Conservation (phyloP, 1,284 basidiomycete species). For the Phlebopus sp. region DNA sequence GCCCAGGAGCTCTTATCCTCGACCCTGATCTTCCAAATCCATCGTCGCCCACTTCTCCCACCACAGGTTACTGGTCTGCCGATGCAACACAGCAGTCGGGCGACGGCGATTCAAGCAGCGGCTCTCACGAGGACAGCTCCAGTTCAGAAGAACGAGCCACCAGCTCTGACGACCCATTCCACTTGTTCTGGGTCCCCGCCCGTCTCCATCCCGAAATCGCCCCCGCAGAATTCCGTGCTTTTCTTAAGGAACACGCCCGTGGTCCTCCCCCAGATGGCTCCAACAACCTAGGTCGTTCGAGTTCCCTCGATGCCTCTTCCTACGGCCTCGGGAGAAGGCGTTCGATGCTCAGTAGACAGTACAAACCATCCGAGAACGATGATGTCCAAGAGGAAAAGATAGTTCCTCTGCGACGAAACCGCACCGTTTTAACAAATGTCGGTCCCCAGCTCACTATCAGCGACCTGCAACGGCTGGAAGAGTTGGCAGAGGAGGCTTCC, state of each 20-base stretch:
- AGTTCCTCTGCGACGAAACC: slow-evolving; percentile 66
- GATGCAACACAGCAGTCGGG: slow-evolving; percentile 30
- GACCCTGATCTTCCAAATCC: slow-evolving; percentile 84
- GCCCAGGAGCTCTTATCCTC: slow-evolving; percentile 75
- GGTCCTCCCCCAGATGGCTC: slow-evolving; percentile 49
- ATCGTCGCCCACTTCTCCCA: slow-evolving; percentile 52
- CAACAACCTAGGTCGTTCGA: slow-evolving; percentile 34
- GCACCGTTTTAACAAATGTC: slow-evolving; percentile 59
- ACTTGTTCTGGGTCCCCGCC: slow-evolving; percentile 98
- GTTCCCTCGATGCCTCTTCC: slow-evolving; percentile 38
- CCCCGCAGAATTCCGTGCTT: slow-evolving; percentile 91
- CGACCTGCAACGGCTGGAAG: slow-evolving; percentile 91
- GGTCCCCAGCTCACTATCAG: slow-evolving; percentile 82
- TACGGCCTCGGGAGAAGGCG: slow-evolving; percentile 70
- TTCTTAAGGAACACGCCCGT: slow-evolving; percentile 90
- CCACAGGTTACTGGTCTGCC: slow-evolving; percentile 49
- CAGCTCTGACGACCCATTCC: slow-evolving; percentile 66
- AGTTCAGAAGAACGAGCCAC: slow-evolving; percentile 30
- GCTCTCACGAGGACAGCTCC: slow-evolving; percentile 45
- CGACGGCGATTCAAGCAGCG: slow-evolving; percentile 45
- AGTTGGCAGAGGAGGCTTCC: slow-evolving; percentile 86
- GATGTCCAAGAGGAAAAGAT: slow-evolving; percentile 66
- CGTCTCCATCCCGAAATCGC: slow-evolving; percentile 96
- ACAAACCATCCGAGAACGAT: slow-evolving; percentile 75
- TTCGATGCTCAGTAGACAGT: slow-evolving; percentile 90